A percentile compares a stretch with the other conserved stretches of the same genome.
Conservation (phyloP, 169 alveolate genomes). For the Eimeria mitis region DNA sequence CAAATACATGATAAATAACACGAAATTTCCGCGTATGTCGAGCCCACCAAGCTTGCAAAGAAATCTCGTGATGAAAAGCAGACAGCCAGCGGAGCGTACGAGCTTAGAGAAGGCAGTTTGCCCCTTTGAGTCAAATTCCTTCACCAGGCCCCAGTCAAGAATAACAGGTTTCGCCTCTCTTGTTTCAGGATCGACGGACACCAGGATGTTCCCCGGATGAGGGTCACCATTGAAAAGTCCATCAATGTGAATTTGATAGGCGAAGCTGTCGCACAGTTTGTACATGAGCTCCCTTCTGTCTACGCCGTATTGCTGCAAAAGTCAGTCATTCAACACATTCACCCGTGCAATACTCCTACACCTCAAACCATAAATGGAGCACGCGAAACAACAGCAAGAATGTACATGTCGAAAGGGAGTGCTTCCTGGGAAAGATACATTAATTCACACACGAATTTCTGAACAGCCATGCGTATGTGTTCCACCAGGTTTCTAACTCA, state of each 20-base stretch:
- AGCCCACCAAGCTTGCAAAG: neutral
- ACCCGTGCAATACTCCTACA: neutral
- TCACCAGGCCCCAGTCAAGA: slow-evolving; percentile 92
- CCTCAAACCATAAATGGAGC: neutral
- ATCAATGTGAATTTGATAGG: slow-evolving; percentile 88
- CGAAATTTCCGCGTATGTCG: neutral
- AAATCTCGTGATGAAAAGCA: neutral
- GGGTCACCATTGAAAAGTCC: slow-evolving; percentile 91
- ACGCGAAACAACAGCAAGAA: neutral
- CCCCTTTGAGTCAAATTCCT: slow-evolving; percentile 86
- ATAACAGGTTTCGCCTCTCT: slow-evolving; percentile 87
- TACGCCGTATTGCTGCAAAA: slow-evolving; percentile 73
- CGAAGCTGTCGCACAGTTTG: slow-evolving; percentile 87
- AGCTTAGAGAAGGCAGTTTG: slow-evolving; percentile 89
- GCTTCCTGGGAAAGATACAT: neutral
- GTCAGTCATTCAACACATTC: neutral
- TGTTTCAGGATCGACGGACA: slow-evolving; percentile 83
- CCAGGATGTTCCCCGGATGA: slow-evolving; percentile 96
- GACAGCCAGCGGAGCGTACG: slow-evolving; percentile 55
- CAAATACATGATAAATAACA: neutral
- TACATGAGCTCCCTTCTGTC: slow-evolving; percentile 83
- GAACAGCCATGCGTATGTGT: neutral
- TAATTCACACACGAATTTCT: neutral
- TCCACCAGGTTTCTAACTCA: neutral
- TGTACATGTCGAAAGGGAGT: neutral